Evolutionary conservation across 768 basidiomycete genomes (phyloP).

Genomic region (Pluteus cervinus): DNA sequence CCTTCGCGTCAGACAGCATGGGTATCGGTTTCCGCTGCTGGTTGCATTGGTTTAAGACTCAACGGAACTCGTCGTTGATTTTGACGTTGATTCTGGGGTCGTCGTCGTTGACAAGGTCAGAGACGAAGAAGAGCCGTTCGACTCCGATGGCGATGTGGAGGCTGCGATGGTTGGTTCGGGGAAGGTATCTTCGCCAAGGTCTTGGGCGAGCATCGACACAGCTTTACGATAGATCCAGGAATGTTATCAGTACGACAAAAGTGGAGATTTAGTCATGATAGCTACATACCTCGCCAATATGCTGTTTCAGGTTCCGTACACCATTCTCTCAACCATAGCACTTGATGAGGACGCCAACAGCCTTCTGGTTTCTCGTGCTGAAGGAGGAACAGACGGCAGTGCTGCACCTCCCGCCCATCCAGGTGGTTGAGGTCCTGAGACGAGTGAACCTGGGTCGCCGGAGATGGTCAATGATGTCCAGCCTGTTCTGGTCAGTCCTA

Average conservation of each 20-base stretch:
- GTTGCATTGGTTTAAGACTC: constrained; percentile 8
- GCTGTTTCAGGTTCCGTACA: constrained; percentile 94
- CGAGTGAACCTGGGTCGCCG: too few relatives aligned
- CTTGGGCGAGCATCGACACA: constrained; percentile 83
- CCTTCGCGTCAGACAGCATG: constrained; percentile 73
- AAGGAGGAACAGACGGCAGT: too few relatives aligned
- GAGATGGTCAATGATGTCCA: too few relatives aligned
- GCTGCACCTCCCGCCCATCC: too few relatives aligned
- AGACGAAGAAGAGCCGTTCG: neutral
- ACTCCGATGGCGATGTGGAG: too few relatives aligned
- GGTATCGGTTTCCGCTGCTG: constrained; percentile 71
- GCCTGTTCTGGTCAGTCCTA: too few relatives aligned
- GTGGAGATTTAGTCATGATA: too few relatives aligned
- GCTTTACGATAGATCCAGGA: constrained; percentile 95
- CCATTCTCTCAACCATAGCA: constrained; percentile 98
- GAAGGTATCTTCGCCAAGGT: constrained; percentile 81
- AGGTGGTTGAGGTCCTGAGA: too few relatives aligned
- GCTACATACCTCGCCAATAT: constrained; percentile 83
- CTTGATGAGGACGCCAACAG: constrained; percentile 87
- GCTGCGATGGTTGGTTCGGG: constrained; percentile 50
- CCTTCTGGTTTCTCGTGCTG: too few relatives aligned
- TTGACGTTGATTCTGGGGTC: neutral
- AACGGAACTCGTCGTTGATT: constrained; percentile 2
- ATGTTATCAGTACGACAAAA: too few relatives aligned
- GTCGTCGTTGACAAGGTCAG: neutral